Conservation (phyloP, 2,329 filamentous ascomycete genomes). For the Ascocoryne sarcoides region DNA sequence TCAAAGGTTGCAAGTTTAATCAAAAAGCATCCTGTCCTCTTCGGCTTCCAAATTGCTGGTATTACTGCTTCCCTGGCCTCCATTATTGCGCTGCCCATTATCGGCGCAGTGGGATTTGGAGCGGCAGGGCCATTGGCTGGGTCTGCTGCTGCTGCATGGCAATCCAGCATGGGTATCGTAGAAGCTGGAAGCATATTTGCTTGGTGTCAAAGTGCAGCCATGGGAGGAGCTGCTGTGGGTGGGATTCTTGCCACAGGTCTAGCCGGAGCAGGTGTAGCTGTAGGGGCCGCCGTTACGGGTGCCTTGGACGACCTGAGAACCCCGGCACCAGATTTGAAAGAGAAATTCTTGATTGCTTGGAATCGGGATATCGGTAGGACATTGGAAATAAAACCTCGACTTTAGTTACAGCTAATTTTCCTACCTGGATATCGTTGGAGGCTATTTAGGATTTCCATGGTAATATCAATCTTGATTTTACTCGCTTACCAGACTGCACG, state of each 20-base stretch:
- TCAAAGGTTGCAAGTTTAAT: slow-evolving; percentile 5
- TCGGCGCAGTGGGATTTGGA: slow-evolving; percentile 20
- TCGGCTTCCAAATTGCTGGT: slow-evolving; percentile 8
- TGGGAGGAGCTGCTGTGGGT: slow-evolving; percentile 22
- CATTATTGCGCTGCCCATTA: slow-evolving; percentile 11
- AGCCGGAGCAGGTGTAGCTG: slow-evolving; percentile 8
- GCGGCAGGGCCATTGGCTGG: slow-evolving; percentile 18
- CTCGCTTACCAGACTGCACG: too few species aligned
- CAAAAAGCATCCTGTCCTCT: slow-evolving; percentile 8
- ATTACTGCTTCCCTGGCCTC: slow-evolving; percentile 6
- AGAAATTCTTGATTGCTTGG: slow-evolving; percentile 13
- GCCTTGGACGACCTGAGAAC: slow-evolving; percentile 5
- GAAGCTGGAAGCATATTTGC: slow-evolving; percentile 25
- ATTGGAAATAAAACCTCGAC: not conserved
- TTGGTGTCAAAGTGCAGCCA: slow-evolving; percentile 25
- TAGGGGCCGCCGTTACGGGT: slow-evolving; percentile 10
- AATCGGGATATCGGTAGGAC: slow-evolving; percentile 4
- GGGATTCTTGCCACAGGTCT: slow-evolving; percentile 16
- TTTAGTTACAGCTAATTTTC: too few species aligned
- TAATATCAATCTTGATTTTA: too few species aligned
- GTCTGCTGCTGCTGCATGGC: slow-evolving; percentile 21
- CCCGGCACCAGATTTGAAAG: slow-evolving; percentile 6
- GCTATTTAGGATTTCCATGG: too few species aligned
- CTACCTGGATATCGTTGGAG: too few species aligned
- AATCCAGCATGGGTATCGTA: slow-evolving; percentile 21